phyloP scores from a whole-genome alignment of 208 protist species.

The Naegleria fowleri region DNA sequence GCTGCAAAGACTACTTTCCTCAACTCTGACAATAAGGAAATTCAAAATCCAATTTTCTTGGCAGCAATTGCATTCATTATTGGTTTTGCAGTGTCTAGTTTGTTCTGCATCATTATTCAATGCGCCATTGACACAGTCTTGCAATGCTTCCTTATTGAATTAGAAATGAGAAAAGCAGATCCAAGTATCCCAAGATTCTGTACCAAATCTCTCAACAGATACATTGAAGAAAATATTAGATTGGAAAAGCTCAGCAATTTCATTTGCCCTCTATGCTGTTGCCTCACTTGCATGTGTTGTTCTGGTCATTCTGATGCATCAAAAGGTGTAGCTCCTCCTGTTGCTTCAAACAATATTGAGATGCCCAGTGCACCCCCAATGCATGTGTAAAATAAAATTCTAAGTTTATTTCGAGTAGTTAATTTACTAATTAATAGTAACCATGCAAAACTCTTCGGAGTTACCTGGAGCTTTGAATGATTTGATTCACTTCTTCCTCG shows the following conservation, averaged over 20 bases:
- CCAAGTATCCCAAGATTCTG: not conserved
- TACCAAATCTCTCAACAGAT: not conserved
- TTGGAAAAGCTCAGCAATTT: not conserved
- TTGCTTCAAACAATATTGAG: not conserved
- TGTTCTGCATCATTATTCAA: not conserved
- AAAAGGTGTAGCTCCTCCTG: not conserved
- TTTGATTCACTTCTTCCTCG: no score
- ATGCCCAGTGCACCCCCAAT: no score
- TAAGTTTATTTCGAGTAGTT: no score
- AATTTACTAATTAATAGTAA: no score
- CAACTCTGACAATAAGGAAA: not conserved
- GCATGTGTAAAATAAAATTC: no score
- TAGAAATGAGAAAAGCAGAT: not conserved
- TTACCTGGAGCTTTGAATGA: no score
- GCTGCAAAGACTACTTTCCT: slow-evolving; percentile 22
- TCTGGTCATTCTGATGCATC: not conserved
- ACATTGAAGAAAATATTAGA: not conserved
- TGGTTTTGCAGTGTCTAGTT: not conserved
- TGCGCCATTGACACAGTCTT: not conserved
- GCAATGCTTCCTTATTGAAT: slow-evolving; percentile 6
- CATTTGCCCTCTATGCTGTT: not conserved
- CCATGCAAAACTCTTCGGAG: no score
- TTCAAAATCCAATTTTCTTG: not conserved
- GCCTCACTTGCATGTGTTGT: not conserved
- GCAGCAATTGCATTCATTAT: slow-evolving; percentile 3